A percentile compares a stretch with the other conserved stretches of the same genome.
Evolutionary conservation across 2,329 filamentous ascomycete genomes (phyloP).

Genomic region (Fusarium sp.): DNA sequence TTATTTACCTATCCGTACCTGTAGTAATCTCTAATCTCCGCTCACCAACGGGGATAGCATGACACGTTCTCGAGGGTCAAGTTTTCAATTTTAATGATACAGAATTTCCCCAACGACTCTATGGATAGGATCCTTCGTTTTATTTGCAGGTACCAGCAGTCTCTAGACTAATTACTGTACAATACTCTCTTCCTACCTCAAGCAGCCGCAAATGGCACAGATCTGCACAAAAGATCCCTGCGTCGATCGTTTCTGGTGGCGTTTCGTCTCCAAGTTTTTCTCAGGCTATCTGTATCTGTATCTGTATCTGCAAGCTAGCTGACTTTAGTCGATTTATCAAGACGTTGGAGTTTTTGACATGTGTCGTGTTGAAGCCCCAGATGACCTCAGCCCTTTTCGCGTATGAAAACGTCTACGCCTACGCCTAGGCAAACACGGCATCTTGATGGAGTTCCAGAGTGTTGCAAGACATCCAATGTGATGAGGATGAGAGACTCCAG

Average conservation of each 20-base stretch:
- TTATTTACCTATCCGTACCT: not conserved
- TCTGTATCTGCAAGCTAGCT: not conserved
- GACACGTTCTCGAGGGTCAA: constrained; percentile 1
- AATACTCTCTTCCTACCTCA: constrained; percentile 8
- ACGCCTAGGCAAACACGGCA: not conserved
- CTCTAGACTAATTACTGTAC: not conserved
- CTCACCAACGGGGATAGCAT: constrained; percentile 19
- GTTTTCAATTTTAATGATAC: not conserved
- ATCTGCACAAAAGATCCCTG: constrained; percentile 44
- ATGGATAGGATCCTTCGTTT: constrained; percentile 1
- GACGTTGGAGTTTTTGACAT: constrained; percentile 22
- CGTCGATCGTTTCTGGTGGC: constrained; percentile 46
- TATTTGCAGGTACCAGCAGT: constrained; percentile 24
- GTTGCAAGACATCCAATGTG: constrained; percentile 25
- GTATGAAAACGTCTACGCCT: not conserved
- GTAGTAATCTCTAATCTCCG: constrained; percentile 22
- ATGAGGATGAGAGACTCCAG: constrained; percentile 16
- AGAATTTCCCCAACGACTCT: constrained; percentile 10
- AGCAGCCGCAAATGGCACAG: constrained; percentile 40
- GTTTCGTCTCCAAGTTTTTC: constrained; percentile 32
- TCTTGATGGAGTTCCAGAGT: constrained; percentile 3
- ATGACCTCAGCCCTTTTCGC: not conserved
- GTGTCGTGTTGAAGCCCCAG: constrained; percentile 14
- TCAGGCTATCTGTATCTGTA: constrained; percentile 6
- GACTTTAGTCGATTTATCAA: constrained; percentile 20